Conservation (phyloP, 768 basidiomycete species). For the Dacryopinax primogenitus region DNA sequence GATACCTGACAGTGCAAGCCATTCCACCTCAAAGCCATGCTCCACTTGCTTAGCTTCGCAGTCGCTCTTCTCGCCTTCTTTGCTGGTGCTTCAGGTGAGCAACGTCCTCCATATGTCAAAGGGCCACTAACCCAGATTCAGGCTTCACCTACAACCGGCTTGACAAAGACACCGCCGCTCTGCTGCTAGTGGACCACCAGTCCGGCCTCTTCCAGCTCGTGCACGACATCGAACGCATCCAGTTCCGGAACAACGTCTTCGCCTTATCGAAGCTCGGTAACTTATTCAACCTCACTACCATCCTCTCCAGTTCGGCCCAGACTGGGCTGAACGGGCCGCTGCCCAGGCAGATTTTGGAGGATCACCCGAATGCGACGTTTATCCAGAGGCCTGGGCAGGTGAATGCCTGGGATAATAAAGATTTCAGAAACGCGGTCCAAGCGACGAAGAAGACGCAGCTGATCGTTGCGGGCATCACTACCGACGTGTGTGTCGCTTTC, state of each 20-base stretch:
- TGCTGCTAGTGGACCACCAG: slow-evolving; percentile 41
- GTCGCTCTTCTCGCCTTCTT: no score
- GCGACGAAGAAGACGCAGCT: slow-evolving; percentile 40
- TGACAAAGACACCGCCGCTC: slow-evolving; percentile 34
- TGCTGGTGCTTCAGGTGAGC: no score
- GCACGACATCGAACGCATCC: slow-evolving; percentile 31
- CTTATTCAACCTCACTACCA: slow-evolving; percentile 35
- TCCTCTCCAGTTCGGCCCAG: slow-evolving; percentile 37
- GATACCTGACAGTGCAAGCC: no score
- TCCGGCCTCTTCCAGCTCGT: slow-evolving; percentile 37
- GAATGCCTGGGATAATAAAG: slow-evolving; percentile 40
- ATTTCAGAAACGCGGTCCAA: slow-evolving; percentile 36
- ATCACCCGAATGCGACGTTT: slow-evolving; percentile 36
- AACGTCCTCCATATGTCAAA: no score
- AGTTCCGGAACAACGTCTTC: slow-evolving; percentile 35
- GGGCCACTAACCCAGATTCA: no score
- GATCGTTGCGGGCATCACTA: slow-evolving; percentile 39
- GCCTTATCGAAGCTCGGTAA: slow-evolving; percentile 38
- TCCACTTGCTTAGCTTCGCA: no score
- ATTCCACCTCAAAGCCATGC: no score
- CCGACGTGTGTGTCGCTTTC: slow-evolving; percentile 30
- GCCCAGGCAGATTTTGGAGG: slow-evolving; percentile 33
- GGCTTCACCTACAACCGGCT: slow-evolving; percentile 29
- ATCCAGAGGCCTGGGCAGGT: slow-evolving; percentile 40
- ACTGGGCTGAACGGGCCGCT: slow-evolving; percentile 40